Base-by-base conservation (phyloP, 2,329 filamentous ascomycete species). In the Fusarium solani-melongenae region DNA sequence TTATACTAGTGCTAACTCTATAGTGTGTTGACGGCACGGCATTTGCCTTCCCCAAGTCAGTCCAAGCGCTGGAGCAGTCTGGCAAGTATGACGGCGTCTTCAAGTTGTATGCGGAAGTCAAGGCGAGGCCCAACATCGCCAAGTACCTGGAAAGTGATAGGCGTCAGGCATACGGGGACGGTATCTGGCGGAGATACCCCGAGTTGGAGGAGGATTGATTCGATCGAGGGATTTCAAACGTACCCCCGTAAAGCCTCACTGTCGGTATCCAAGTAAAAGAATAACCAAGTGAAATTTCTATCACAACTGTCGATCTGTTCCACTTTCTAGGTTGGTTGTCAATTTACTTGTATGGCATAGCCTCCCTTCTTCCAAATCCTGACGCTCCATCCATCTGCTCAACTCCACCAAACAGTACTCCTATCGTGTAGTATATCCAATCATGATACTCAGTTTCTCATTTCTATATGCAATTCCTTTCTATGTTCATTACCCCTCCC, bases 151-250 rank as follows among this genome's bases (percentile, higher is more conserved):
- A 82, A 22, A 95, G 93, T 80, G 86, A 90, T 4, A 87, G 91
- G 71, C 86, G 93, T 44, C 79, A 88, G 77, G 81, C 86, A 60
- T 96, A 94, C 78, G 83, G 85, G 0, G 82, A 87, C 70, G 93
- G 93, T 1, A 88, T 96, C 49, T 96, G 90, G 79, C 86, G 93
- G 38, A 84, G 93, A 76, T 95, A 96, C 77, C 87, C 90, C 3
- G 93, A 95, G 83, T 81, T 96, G 59, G 93, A 95, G 49, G 82
- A 87, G 44, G 71, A 78, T 12, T 76, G 64, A 56, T 46, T 24
- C 20, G 10, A 27, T 31, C 24, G 5, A 51, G 24, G 24, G 20
- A 46, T 9, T 24, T 9, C 14, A 24, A 15, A 22, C 8, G 14
- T 15, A 24, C 20, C 20, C 22, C 4, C 2, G 9, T 15, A 11